Conservation (phyloP, 495 filamentous ascomycete genomes). For the Neurospora sp. region DNA sequence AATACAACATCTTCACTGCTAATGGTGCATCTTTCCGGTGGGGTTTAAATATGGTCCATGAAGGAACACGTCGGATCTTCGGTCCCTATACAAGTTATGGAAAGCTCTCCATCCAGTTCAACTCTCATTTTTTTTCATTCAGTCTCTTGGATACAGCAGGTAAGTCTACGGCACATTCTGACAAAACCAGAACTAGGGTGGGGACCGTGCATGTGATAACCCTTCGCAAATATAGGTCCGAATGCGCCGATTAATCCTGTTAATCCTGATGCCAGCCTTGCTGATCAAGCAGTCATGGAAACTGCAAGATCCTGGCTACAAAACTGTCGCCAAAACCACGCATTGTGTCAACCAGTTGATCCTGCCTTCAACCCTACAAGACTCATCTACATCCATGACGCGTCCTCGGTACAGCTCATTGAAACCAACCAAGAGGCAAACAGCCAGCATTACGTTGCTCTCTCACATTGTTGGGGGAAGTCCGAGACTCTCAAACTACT, state of each 20-base stretch:
- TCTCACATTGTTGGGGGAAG: not conserved
- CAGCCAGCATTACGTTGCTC: not conserved
- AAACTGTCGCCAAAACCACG: not conserved
- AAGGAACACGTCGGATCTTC: rapidly evolving
- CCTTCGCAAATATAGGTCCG: not conserved
- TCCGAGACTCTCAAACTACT: not conserved
- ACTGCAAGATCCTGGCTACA: not conserved
- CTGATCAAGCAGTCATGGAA: not conserved
- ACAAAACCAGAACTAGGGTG: not conserved
- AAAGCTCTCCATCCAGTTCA: rapidly evolving
- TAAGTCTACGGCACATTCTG: not conserved
- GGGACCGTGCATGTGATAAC: not conserved
- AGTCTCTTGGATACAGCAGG: not conserved
- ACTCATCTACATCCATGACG: not conserved
- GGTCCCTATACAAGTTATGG: not conserved
- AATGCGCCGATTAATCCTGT: not conserved
- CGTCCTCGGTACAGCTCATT: not conserved
- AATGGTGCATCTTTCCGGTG: too few relatives aligned
- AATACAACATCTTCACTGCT: rapidly evolving
- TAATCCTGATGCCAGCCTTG: not conserved
- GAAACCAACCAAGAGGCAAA: not conserved
- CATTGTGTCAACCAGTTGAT: not conserved
- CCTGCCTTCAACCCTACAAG: not conserved
- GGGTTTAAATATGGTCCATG: not conserved
- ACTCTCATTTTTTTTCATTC: rapidly evolving